Evolutionary conservation across 345 rosid species (phyloP).

Genomic region (Litchi chinensis): DNA sequence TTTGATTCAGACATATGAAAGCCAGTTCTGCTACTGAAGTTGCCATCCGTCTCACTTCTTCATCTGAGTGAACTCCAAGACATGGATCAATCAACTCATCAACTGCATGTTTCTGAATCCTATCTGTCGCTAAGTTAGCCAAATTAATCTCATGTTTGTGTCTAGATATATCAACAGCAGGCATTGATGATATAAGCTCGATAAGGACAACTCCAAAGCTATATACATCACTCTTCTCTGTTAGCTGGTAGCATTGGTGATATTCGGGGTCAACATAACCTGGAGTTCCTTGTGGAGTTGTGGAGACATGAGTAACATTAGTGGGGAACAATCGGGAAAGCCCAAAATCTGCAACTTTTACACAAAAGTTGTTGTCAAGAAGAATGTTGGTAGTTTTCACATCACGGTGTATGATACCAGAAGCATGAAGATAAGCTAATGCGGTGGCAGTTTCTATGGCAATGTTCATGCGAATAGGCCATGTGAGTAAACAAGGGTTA

Average conservation of each 20-base stretch:
- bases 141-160: slow-evolving; percentile 53
- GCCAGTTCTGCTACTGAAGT: slow-evolving; percentile 56
- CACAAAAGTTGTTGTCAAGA: slow-evolving; percentile 50
- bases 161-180: slow-evolving; percentile 59
- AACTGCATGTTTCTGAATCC: slow-evolving; percentile 41
- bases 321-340: slow-evolving; percentile 51
- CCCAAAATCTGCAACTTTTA: slow-evolving; percentile 70
- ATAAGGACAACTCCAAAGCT: slow-evolving; percentile 72
- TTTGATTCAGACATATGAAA: slow-evolving; percentile 63
- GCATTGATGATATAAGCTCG: slow-evolving; percentile 61
- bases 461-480: slow-evolving; percentile 55
- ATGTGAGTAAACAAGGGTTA: slow-evolving; percentile 32
- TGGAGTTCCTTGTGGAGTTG: slow-evolving; percentile 73
- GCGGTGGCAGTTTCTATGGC: slow-evolving; percentile 64
- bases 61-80: slow-evolving; percentile 46
- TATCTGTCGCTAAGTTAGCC: slow-evolving; percentile 55
- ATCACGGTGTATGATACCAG: slow-evolving; percentile 57
- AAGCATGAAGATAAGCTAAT: slow-evolving; percentile 61
- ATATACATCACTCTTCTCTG: slow-evolving; percentile 63
- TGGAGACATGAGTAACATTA: slow-evolving; percentile 65
- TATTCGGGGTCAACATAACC: slow-evolving; percentile 71
- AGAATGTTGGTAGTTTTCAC: slow-evolving; percentile 70
- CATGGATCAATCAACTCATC: slow-evolving; percentile 47
- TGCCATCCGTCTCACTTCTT: slow-evolving; percentile 42
- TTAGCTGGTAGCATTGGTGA: slow-evolving; percentile 56